A percentile compares a stretch with the other conserved stretches of the same genome.
Conservation (phyloP, 441 rosid genomes). For the Pelargonium cotyledonis region DNA sequence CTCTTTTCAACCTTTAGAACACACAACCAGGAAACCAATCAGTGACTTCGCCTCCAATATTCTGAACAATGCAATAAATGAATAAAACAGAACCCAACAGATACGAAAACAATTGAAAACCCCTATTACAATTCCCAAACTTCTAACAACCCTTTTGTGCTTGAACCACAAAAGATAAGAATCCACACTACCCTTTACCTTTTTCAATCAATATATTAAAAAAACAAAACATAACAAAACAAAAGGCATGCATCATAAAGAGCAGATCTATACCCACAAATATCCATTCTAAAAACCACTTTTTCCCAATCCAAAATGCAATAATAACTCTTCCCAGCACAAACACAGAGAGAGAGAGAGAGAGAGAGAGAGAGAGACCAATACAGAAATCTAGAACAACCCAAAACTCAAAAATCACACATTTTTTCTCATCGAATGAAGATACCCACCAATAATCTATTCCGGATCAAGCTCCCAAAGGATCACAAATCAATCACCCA, state of each 20-base stretch:
- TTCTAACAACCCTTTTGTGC: slow-evolving; percentile 22
- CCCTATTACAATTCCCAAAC: slow-evolving; percentile 16
- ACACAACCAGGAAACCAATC: background rate
- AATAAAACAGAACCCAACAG: slow-evolving; percentile 17
- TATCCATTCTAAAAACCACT: background rate
- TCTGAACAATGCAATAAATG: slow-evolving; percentile 6
- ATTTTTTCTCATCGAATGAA: background rate
- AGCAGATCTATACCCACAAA: slow-evolving; percentile 39
- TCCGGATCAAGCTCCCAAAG: slow-evolving; percentile 4
- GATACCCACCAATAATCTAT: slow-evolving; percentile 2
- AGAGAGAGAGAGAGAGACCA: too few species aligned
- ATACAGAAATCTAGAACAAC: slow-evolving; percentile 3
- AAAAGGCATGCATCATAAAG: slow-evolving; percentile 24
- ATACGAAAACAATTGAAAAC: slow-evolving; percentile 8
- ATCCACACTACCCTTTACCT: slow-evolving; percentile 18
- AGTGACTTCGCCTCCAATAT: slow-evolving; percentile 5
- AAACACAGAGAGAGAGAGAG: background rate
- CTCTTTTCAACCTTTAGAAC: slow-evolving; percentile 7
- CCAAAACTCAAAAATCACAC: background rate
- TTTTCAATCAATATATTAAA: slow-evolving; percentile 21
- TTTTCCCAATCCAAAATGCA: slow-evolving; percentile 2
- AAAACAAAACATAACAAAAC: slow-evolving; percentile 12
- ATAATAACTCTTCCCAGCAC: background rate
- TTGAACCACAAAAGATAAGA: slow-evolving; percentile 20
- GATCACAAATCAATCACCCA: background rate